phyloP scores from a whole-genome alignment of 1,284 basidiomycete genomes.

The Tilletia setariae region DNA sequence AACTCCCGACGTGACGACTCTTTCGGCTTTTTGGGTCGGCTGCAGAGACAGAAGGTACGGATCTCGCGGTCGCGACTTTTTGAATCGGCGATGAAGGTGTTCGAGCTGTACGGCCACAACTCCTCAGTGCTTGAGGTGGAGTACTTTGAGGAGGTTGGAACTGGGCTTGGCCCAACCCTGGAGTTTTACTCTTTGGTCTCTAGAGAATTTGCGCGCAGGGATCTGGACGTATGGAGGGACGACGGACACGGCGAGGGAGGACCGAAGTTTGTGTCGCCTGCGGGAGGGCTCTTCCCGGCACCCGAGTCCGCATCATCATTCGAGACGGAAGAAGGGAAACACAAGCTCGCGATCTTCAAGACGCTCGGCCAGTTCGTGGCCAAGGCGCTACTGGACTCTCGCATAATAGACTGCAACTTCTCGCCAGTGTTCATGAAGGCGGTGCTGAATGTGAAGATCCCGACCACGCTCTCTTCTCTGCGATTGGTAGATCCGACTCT shows the following conservation, averaged over 20 bases:
- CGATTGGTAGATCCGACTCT: constrained; percentile 77
- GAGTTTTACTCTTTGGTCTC: constrained; percentile 95
- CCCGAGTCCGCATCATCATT: constrained; percentile 68
- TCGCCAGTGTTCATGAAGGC: constrained; percentile 88
- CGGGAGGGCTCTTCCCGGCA: constrained; percentile 81
- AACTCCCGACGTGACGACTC: constrained; percentile 68
- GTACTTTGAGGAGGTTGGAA: constrained; percentile 98
- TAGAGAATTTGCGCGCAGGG: constrained; percentile 81
- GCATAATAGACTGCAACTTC: constrained; percentile 93
- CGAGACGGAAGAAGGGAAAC: constrained; percentile 26
- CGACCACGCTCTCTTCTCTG: constrained; percentile 69
- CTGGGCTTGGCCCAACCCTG: constrained; percentile 93
- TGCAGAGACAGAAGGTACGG: constrained; percentile 93
- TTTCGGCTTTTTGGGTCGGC: constrained; percentile 81
- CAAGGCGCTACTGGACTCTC: constrained; percentile 91
- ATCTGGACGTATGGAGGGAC: constrained; percentile 86
- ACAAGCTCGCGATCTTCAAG: constrained; percentile 70
- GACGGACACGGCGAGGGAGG: constrained; percentile 61
- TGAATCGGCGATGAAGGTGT: constrained; percentile 95
- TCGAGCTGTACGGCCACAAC: constrained; percentile 86
- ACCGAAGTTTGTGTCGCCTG: constrained; percentile 58
- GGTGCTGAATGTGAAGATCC: constrained; percentile 78
- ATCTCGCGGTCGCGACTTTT: constrained; percentile 91
- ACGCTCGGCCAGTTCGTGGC: constrained; percentile 96
- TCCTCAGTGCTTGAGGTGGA: constrained; percentile 93